Conservation (phyloP, 2,329 filamentous ascomycete species). For the Pseudogymnoascus destructans region DNA sequence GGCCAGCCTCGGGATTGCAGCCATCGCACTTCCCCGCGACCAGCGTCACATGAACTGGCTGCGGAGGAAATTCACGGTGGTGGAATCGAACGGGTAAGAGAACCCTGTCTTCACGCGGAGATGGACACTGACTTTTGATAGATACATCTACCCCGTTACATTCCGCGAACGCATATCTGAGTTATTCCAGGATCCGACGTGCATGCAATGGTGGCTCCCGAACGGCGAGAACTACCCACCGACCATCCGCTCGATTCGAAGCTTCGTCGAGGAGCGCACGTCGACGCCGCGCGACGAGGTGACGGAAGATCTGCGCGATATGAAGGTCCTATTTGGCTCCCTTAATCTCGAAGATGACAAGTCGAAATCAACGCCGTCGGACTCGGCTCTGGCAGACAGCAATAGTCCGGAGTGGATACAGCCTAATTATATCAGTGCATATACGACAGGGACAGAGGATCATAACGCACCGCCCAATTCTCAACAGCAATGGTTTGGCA, state of each 20-base stretch:
- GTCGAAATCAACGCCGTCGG: neutral
- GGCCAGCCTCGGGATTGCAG: conserved; percentile 60
- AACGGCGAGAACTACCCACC: conserved; percentile 63
- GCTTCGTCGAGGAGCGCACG: conserved; percentile 68
- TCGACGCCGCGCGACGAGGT: conserved; percentile 43
- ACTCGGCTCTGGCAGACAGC: neutral
- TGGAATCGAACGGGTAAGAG: conserved; percentile 67
- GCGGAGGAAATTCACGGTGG: conserved; percentile 60
- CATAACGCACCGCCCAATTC: neutral
- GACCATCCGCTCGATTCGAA: conserved; percentile 62
- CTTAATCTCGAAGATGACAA: conserved; percentile 37
- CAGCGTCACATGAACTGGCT: conserved; percentile 63
- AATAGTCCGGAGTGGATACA: neutral
- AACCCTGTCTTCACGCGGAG: neutral
- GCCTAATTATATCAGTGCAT: neutral
- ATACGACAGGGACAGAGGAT: neutral
- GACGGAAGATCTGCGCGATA: conserved; percentile 56
- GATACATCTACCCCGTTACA: conserved; percentile 68
- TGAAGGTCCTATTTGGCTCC: conserved; percentile 59
- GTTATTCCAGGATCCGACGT: conserved; percentile 57
- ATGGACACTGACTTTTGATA: conserved; percentile 28
- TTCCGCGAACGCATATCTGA: conserved; percentile 65
- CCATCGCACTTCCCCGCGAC: conserved; percentile 69
- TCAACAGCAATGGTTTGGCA: neutral
- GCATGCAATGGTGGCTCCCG: conserved; percentile 80